Conservation (phyloP, 305 asterid genomes). For the Fraxinus baroniana region DNA sequence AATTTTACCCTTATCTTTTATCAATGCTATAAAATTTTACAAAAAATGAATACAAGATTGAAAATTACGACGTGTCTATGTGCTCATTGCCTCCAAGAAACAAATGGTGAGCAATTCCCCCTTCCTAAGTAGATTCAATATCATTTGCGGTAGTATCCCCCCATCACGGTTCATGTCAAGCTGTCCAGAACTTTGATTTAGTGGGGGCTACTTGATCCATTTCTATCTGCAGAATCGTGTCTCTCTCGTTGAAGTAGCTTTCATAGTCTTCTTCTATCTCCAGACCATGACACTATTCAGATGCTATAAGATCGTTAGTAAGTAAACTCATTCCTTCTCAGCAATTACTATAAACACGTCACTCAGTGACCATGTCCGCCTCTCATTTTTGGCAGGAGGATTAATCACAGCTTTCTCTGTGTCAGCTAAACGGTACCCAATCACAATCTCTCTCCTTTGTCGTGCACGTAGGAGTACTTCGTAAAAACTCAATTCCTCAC, state of each 20-base stretch:
- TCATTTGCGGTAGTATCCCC: not conserved
- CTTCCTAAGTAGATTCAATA: not conserved
- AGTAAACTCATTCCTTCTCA: conserved; percentile 59
- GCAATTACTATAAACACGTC: conserved; percentile 82
- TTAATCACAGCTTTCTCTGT: conserved; percentile 74
- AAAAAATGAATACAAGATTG: not conserved
- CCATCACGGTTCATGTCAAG: not conserved
- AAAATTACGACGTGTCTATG: not conserved
- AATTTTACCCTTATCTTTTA: not conserved
- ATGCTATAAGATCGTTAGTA: not conserved
- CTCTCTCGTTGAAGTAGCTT: not conserved
- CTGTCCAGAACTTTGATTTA: not conserved
- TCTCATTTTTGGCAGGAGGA: conserved; percentile 61
- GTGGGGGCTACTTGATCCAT: not conserved
- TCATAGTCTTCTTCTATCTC: not conserved
- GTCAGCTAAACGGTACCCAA: conserved; percentile 72
- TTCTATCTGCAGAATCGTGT: not conserved
- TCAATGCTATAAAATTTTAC: not conserved
- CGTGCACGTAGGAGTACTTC: conserved; percentile 78
- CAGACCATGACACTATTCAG: not conserved
- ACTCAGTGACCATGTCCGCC: conserved; percentile 59
- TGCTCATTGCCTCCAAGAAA: not conserved
- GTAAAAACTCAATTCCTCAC: conserved; percentile 77
- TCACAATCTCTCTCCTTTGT: conserved; percentile 78
- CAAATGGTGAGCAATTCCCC: not conserved